phyloP scores from a whole-genome alignment of 1,284 basidiomycete species.

The Cerrena zonata region DNA sequence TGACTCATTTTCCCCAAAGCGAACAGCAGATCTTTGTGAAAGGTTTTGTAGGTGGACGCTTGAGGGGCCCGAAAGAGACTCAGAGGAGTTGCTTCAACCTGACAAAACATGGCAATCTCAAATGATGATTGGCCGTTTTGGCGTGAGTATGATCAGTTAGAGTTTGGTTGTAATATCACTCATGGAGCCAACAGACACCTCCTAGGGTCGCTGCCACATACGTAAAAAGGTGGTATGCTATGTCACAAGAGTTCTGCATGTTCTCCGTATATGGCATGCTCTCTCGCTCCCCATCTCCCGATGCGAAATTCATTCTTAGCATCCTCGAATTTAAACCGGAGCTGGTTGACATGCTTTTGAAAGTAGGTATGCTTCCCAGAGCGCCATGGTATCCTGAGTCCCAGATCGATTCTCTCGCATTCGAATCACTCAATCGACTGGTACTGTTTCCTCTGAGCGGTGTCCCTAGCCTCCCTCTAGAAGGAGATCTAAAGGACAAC shows the following conservation, averaged over 20 bases:
- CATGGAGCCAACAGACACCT: background rate
- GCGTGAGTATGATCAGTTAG: background rate
- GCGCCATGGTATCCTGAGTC: conserved; percentile 6
- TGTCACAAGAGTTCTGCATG: conserved; percentile 7
- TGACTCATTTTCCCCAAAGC: background rate
- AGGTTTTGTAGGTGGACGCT: conserved; percentile 1
- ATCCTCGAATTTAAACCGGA: background rate
- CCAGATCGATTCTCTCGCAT: conserved; percentile 3
- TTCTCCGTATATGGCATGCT: conserved; percentile 1
- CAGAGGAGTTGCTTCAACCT: conserved; percentile 5
- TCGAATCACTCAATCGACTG: conserved; percentile 4
- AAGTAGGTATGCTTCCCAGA: background rate
- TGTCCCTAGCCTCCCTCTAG: conserved; percentile 4
- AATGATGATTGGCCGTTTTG: conserved; percentile 2
- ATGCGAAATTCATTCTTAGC: conserved; percentile 4
- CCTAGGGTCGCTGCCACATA: conserved; percentile 2
- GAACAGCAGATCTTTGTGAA: conserved; percentile 6
- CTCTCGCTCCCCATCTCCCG: conserved; percentile 2
- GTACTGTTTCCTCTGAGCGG: conserved; percentile 3
- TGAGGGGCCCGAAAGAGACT: conserved; percentile 1
- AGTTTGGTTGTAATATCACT: background rate
- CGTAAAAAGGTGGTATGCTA: conserved; percentile 8
- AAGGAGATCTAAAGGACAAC: background rate
- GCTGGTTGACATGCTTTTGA: conserved; percentile 7
- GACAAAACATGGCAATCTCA: conserved; percentile 9